Evolutionary conservation across 495 filamentous ascomycete genomes (phyloP), one percentile per base, ranked within the genome.

Genomic region (Cryomyces minteri): DNA sequence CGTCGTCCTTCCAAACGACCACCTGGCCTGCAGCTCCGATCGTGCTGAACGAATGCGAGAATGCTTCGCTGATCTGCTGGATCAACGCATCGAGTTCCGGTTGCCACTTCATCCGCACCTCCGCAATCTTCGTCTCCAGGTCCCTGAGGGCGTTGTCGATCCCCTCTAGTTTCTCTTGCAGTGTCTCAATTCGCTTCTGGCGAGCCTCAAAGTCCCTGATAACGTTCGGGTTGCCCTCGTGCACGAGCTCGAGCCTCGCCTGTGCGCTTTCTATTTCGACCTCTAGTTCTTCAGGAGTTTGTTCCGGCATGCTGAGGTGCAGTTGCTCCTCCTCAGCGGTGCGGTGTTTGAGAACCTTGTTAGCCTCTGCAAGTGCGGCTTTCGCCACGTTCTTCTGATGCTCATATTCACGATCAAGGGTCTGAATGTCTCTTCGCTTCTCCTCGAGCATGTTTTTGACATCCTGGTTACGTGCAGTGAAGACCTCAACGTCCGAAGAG

Each of bases 1-100:
- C 69, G 31, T 82, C 80, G 45, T 82, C 79, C 55, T 88, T 88
- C 59, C 79, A 63, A 1, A 98, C 65, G 14, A 65, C 70, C 4
- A 96, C 90, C 58, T 94, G 82, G 36, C 90, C 90, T n/a, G 87
- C 90, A 57, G 88, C 95, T 46, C 79, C 84, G 57, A 98, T 96
- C 58, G 88, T 82, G 51, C 77, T 73, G 58, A 98, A 95, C 52
- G 88, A 94, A 52, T 86, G 74, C 0, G 78, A 74, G 55, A 96
- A 96, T 2, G 87, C 87, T 28, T 82, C 77, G 54, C 82, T 92
- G 59, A 98, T 95, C 54, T 76, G 77, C 33, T 64, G 62, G 37
- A 95, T 69, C 12, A 96, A 70, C 6, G 63, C 66, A 51, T 96
- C 88, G 14, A 98, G 68, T 53, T 72, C 61, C 0, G 90, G 92